A percentile compares a stretch with the other conserved stretches of the same genome.
phyloP scores from a whole-genome alignment of 345 rosid genomes.

The Boechera divaricarpa region DNA sequence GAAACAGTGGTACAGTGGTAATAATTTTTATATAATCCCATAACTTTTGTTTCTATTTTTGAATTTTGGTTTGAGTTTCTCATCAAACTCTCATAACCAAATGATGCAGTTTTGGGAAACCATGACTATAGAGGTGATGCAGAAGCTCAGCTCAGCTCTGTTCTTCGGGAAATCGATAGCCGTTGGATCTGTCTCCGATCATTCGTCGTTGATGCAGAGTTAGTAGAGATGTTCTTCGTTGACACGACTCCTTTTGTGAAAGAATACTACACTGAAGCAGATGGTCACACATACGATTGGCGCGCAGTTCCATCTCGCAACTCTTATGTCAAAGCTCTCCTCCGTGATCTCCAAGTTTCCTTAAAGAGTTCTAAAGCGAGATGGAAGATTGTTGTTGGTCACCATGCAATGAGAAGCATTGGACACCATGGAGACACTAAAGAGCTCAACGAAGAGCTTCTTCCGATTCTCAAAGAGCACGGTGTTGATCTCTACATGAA shows the following conservation, averaged over 20 bases:
- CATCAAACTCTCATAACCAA: background rate
- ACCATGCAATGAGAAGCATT: conserved; percentile 71
- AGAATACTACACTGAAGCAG: conserved; percentile 55
- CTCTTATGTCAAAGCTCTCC: conserved; percentile 48
- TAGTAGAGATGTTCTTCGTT: conserved; percentile 69
- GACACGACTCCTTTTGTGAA: conserved; percentile 81
- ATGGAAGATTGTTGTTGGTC: conserved; percentile 85
- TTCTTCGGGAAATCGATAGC: conserved; percentile 57
- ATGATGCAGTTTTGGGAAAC: conserved; percentile 63
- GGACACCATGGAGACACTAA: conserved; percentile 72
- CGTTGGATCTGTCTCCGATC: conserved; percentile 83
- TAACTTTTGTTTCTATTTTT: background rate
- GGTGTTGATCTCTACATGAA: conserved; percentile 73
- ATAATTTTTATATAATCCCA: background rate
- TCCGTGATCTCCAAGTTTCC: conserved; percentile 56
- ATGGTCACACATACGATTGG: conserved; percentile 69
- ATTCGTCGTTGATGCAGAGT: conserved; percentile 61
- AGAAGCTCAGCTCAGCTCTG: conserved; percentile 65
- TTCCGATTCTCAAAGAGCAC: conserved; percentile 53
- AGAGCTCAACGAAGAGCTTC: conserved; percentile 58
- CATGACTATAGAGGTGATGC: conserved; percentile 85
- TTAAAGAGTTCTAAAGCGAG: conserved; percentile 55
- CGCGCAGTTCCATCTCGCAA: conserved; percentile 60
- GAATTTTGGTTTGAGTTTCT: background rate
- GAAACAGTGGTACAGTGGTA: conserved; percentile 80